Conservation (phyloP, 2,329 filamentous ascomycete genomes). For the Apiospora sp. region DNA sequence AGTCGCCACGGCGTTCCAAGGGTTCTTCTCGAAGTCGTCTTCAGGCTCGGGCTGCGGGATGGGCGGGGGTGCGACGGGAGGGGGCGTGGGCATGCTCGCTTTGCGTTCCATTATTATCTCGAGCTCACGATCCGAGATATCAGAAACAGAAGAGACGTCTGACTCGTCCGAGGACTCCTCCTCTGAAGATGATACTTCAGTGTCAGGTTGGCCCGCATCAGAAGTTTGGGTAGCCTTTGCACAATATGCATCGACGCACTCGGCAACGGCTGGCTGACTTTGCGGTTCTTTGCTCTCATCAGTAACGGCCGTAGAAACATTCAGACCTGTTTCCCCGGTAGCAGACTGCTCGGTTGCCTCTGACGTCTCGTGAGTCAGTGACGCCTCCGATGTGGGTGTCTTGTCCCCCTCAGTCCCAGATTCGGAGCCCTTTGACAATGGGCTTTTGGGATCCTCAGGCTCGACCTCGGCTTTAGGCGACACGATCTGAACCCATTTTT, state of each 20-base stretch:
- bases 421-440: slow-evolving; percentile 27
- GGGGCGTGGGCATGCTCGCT: slow-evolving; percentile 32
- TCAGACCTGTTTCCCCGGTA: neutral
- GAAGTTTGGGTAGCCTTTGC: neutral
- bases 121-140: slow-evolving; percentile 50
- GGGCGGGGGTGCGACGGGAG: slow-evolving; percentile 40
- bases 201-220: neutral
- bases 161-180: slow-evolving; percentile 30
- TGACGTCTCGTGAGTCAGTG: slow-evolving; percentile 25
- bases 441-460: slow-evolving; percentile 28
- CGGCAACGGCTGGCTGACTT: neutral
- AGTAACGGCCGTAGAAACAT: neutral
- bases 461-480: slow-evolving; percentile 27
- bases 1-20: slow-evolving; percentile 70
- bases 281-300: neutral
- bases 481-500: slow-evolving; percentile 47
- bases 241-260: neutral
- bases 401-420: slow-evolving; percentile 30
- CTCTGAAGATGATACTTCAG: neutral
- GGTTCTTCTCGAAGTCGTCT: slow-evolving; percentile 62
- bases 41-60: slow-evolving; percentile 53
- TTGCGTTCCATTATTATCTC: slow-evolving; percentile 39
- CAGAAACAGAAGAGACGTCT: slow-evolving; percentile 42
- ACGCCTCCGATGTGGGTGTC: slow-evolving; percentile 28
- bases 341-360: neutral